Evolutionary conservation across 768 basidiomycete genomes (phyloP), one percentile per base, ranked within the genome.

Genomic region (Panaeolus papilionaceus): DNA sequence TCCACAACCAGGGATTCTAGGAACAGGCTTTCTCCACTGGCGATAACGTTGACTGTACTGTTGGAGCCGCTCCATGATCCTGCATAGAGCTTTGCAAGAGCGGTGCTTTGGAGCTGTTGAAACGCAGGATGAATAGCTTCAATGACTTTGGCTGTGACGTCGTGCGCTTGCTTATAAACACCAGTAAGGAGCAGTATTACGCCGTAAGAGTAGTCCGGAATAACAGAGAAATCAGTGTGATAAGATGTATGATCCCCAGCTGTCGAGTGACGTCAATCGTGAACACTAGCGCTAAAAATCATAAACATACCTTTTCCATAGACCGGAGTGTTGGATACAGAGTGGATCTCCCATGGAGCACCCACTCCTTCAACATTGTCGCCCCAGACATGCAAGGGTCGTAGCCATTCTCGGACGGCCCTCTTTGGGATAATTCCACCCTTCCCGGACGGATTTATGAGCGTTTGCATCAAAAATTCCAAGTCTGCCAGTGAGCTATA

Each of bases 401-500:
- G 74, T 42, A 84, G 72, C 84, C 83, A 84, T 71, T 82, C 83
- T 6, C 78, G 75, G 18, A 82, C 64, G 9, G 79, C 78, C 20
- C 66, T 61, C n/a, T 69, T 70, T 16, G 83, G 76, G 7, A 83
- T 61, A 23, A 83, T 66, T 14, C 80, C 77, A 11, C 39, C 39
- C n/a, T 71, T 71, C 20, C 64, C 73, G 37, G 38, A 69, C 11
- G 86, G 84, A 44, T 85, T 77, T 28, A 88, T 75, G 47, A 88
- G 70, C 2, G 80, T 79, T 64, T 82, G 81, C 78, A 84, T 83
- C 58, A 85, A 61, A 3, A 71, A 81, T 16, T 73, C 73, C 7
- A 85, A 74, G 70, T 88, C 88, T 0, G 80, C 71, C 10, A 88
- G 75, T 0, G 86, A 86, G 67, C 81, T 80, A 70, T 83, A 85